Conservation (phyloP, 1,284 basidiomycete genomes). For the Malassezia caprae region DNA sequence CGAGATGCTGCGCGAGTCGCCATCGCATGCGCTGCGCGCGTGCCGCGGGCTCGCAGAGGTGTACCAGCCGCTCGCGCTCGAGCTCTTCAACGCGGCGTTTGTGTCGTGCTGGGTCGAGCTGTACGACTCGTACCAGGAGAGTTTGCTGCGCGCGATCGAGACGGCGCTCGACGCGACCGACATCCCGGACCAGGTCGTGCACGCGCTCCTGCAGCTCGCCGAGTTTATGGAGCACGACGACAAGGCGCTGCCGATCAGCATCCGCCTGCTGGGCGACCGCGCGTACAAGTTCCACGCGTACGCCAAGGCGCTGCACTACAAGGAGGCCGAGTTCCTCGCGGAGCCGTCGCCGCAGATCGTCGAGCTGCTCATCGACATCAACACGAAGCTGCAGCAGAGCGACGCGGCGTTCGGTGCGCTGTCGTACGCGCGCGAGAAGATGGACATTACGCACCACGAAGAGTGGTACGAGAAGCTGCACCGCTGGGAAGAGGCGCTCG, state of each 20-base stretch:
- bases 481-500: slow-evolving; percentile 87
- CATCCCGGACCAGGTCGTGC: slow-evolving; percentile 82
- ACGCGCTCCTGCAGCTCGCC: slow-evolving; percentile 84
- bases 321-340: slow-evolving; percentile 91
- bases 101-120: slow-evolving; percentile 95
- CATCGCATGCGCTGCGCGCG: slow-evolving; percentile 88
- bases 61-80: slow-evolving; percentile 80
- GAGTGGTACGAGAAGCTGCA: slow-evolving; percentile 98
- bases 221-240: slow-evolving; percentile 99
- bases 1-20: slow-evolving; percentile 96
- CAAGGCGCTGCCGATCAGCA: slow-evolving; percentile 86
- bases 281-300: slow-evolving; percentile 85
- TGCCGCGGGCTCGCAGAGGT: slow-evolving; percentile 88
- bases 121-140: slow-evolving; percentile 58
- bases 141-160: slow-evolving; percentile 77
- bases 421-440: slow-evolving; percentile 44
- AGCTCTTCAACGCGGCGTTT: slow-evolving; percentile 96
- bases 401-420: slow-evolving; percentile 46
- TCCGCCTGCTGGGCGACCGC: slow-evolving; percentile 83
- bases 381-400: slow-evolving; percentile 82
- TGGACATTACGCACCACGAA: slow-evolving; percentile 75
- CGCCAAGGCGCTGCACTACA: slow-evolving; percentile 97
- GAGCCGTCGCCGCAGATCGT: slow-evolving; percentile 72
- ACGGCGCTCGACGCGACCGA: slow-evolving; percentile 68
- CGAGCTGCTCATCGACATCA: slow-evolving; percentile 90